Conservation (phyloP, 495 filamentous ascomycete species). For the Penicillium dipodomyicola region DNA sequence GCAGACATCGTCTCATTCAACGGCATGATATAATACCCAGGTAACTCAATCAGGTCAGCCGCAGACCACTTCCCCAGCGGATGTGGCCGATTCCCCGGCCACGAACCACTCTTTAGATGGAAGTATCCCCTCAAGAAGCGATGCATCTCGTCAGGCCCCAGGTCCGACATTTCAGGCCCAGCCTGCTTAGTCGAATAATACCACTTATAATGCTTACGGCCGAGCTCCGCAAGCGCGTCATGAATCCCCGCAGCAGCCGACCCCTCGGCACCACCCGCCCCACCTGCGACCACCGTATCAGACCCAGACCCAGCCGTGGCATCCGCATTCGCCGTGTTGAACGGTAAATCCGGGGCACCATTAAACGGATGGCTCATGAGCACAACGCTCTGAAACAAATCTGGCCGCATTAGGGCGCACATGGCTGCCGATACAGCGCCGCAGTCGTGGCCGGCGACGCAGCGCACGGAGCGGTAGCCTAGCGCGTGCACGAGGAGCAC, state of each 20-base stretch:
- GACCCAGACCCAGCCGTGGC: background rate
- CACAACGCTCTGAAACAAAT: constrained; percentile 57
- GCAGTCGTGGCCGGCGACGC: constrained; percentile 67
- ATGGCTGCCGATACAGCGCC: constrained; percentile 58
- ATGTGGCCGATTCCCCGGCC: constrained; percentile 52
- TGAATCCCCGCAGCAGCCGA: constrained; percentile 41
- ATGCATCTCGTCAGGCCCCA: constrained; percentile 48
- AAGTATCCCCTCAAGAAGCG: constrained; percentile 65
- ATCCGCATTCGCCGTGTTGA: constrained; percentile 43
- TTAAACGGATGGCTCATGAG: constrained; percentile 59
- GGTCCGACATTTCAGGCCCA: constrained; percentile 56
- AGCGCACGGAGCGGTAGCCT: constrained; percentile 55
- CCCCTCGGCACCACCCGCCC: constrained; percentile 32
- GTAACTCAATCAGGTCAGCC: constrained; percentile 54
- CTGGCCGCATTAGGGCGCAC: constrained; percentile 61
- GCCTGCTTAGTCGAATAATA: constrained; percentile 61
- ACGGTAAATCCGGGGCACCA: constrained; percentile 48
- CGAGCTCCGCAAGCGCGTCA: constrained; percentile 50
- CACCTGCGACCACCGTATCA: constrained; percentile 7
- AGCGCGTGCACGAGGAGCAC: constrained; percentile 59
- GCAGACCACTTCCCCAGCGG: constrained; percentile 56
- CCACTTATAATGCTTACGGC: constrained; percentile 67
- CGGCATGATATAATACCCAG: constrained; percentile 69
- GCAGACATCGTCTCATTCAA: constrained; percentile 55
- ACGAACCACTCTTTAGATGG: constrained; percentile 64